A percentile compares a stretch with the other conserved stretches of the same genome.
Conservation (phyloP, 495 filamentous ascomycete species). For the Neurospora terricola region DNA sequence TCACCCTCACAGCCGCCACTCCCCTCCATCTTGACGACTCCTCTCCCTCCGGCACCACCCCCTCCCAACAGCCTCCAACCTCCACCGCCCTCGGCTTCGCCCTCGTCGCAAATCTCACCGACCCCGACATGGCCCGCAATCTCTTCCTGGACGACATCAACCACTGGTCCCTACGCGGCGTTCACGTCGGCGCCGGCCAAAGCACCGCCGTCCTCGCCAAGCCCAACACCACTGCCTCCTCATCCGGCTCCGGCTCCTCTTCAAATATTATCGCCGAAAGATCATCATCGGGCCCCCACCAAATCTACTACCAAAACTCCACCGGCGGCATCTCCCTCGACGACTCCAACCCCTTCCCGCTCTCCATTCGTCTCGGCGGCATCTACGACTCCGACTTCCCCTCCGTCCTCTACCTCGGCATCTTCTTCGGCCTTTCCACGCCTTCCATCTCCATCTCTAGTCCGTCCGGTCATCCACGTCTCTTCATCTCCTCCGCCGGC, state of each 20-base stretch:
- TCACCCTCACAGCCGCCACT: background rate
- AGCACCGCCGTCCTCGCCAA: background rate
- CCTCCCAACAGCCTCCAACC: background rate
- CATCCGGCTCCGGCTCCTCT: background rate
- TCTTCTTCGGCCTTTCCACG: background rate
- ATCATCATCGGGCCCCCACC: background rate
- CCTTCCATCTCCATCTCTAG: background rate
- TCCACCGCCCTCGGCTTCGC: background rate
- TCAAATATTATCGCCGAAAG: background rate
- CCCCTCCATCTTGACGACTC: background rate
- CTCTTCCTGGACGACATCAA: background rate
- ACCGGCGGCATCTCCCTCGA: background rate
- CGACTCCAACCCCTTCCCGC: background rate
- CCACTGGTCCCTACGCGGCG: background rate
- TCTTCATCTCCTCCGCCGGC: background rate
- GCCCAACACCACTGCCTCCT: background rate
- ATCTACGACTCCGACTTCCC: background rate
- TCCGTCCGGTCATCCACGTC: background rate
- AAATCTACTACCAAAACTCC: conserved; percentile 4
- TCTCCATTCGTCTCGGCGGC: background rate
- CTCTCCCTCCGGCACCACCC: background rate
- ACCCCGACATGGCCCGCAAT: background rate
- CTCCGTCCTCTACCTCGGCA: background rate
- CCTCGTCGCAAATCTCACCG: conserved; percentile 1
- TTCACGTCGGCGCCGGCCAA: conserved; percentile 2